Evolutionary conservation across 495 filamentous ascomycete species (phyloP).

Genomic region (Xylaria palmicola): DNA sequence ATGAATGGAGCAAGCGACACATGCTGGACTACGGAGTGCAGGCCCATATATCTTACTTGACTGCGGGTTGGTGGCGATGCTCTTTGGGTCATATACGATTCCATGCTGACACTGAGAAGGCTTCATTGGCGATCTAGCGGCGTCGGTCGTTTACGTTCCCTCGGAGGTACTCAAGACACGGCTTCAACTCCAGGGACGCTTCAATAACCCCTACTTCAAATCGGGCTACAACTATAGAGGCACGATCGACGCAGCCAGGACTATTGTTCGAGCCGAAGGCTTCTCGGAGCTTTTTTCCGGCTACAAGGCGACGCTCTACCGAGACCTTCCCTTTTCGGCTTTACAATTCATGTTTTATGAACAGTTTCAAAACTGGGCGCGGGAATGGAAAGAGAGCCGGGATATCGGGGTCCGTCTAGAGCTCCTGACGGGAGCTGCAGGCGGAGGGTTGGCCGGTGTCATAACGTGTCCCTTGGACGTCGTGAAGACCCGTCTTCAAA

Average conservation of each 20-base stretch:
- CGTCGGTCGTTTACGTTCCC: conserved; percentile 89
- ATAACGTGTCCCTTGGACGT: conserved; percentile 96
- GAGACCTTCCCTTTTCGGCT: conserved; percentile 92
- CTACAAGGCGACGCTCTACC: conserved; percentile 90
- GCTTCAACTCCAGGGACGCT: conserved; percentile 88
- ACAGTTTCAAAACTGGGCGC: conserved; percentile 80
- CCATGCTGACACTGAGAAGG: conserved; percentile 50
- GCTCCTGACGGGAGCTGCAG: conserved; percentile 84
- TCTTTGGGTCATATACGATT: neutral
- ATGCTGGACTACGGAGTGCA: conserved; percentile 82
- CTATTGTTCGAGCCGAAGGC: conserved; percentile 80
- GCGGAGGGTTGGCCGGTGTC: conserved; percentile 89
- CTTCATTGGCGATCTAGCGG: conserved; percentile 87
- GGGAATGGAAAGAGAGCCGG: conserved; percentile 61
- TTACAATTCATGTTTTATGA: conserved; percentile 98
- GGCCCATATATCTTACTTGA: conserved; percentile 77
- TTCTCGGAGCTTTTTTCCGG: conserved; percentile 85
- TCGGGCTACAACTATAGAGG: conserved; percentile 93
- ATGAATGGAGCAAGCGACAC: conserved; percentile 89
- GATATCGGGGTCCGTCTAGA: conserved; percentile 86
- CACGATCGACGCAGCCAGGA: conserved; percentile 74
- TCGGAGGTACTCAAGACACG: conserved; percentile 96
- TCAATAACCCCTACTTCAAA: conserved; percentile 88
- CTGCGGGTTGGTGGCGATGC: conserved; percentile 60
- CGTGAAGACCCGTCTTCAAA: conserved; percentile 97